Evolutionary conservation across 1,284 basidiomycete genomes (phyloP), one percentile per base, ranked within the genome.

Genomic region (Fomitopsis schrenkii): DNA sequence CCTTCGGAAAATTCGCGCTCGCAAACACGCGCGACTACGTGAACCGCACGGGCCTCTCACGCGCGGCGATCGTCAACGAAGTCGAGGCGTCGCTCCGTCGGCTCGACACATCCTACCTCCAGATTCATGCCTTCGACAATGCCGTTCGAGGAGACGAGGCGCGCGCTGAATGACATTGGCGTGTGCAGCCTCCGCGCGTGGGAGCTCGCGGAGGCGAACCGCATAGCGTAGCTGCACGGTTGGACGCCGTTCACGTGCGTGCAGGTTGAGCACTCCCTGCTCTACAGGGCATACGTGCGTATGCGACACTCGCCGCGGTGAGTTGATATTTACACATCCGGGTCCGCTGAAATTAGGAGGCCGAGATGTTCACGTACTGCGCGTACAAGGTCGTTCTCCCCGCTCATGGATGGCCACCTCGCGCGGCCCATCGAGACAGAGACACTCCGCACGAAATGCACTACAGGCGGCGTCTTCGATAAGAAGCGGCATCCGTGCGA

Each of bases 41-140:
- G 8, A 76, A 76, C 58, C 72, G 71, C 45, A 62, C 67, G 30
- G 75, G 75, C 8, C 64, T 73, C 15, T 71, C 70, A 22, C 69
- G 73, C 30, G 65, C 70, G 35, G 71, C 70, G 26, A 64, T 91
- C 63, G 90, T 91, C 66, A 85, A 87, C n/a, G 80, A 85, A 1
- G 85, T 82, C 59, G 76, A 80, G 0, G 80, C 75, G 0, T 80
- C 76, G 0, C 73, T 83, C 0, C 61, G 62, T 12, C 74, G 81
- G 2, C 73, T 83, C 6, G 65, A 76, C 36, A 78, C 76, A 14
- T 63, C 78, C 8, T 82, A 83, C 66, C 68, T 80, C 57, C 80
- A 83, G 74, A 84, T 83, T 78, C 62, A 64, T 57, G 71, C 75
- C 8, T 79, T 73, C 55, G 88, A 90, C 69, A 61, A 87, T 85